phyloP scores from a whole-genome alignment of 2,329 filamentous ascomycete species.

The Pseudogymnoascus verrucosus region DNA sequence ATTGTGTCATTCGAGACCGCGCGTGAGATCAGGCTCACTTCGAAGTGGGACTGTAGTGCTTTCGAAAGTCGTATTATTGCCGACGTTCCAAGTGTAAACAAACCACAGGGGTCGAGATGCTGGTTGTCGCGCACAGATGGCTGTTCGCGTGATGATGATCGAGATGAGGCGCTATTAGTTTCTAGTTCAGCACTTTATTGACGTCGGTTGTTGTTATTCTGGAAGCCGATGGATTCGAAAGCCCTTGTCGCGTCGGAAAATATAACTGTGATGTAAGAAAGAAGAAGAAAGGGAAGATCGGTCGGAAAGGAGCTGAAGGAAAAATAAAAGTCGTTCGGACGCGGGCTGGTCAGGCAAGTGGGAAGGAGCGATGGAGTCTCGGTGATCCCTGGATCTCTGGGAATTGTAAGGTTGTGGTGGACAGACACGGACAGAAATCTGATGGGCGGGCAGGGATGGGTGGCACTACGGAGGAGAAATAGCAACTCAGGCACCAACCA shows the following conservation, averaged over 20 bases:
- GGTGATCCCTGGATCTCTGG: slow-evolving; percentile 2
- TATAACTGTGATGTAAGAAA: neutral
- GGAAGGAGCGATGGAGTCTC: slow-evolving; percentile 4
- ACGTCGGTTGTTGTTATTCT: neutral
- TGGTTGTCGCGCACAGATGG: neutral
- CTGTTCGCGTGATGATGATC: neutral
- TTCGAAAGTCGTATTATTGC: neutral
- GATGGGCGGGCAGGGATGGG: neutral
- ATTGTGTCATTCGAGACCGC: neutral
- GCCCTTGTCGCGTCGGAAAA: neutral
- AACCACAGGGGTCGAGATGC: neutral
- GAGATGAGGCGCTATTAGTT: slow-evolving; percentile 2
- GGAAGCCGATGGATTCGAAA: neutral
- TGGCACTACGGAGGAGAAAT: neutral
- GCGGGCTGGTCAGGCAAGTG: neutral
- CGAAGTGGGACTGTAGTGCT: neutral
- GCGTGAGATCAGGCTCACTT: slow-evolving; percentile 1
- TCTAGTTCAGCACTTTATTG: neutral
- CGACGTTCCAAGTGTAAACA: neutral
- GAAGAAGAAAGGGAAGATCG: neutral
- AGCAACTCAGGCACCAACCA: slow-evolving; percentile 6
- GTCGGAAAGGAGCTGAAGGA: neutral
- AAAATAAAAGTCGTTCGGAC: neutral
- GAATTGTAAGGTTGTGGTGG: slow-evolving; percentile 4
- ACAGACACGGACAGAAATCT: slow-evolving; percentile 4